Conservation (phyloP, 2,329 filamentous ascomycete species). For the Diplodia seriata region DNA sequence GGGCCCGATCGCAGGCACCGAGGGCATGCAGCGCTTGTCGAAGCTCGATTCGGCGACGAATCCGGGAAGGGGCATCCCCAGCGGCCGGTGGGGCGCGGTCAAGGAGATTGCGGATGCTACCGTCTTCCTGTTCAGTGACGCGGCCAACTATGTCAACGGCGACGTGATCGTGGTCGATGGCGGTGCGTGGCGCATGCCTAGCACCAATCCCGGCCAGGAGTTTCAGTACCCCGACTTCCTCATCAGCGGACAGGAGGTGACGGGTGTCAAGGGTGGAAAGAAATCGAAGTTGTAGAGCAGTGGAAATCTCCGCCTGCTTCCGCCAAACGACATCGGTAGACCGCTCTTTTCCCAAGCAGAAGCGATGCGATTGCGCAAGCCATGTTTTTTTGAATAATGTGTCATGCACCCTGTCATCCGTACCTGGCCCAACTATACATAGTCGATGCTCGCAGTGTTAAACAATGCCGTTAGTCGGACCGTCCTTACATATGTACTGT, state of each 20-base stretch:
- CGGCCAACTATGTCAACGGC: slow-evolving; percentile 86
- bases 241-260: slow-evolving; percentile 59
- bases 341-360: neutral
- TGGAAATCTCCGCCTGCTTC: neutral
- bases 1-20: slow-evolving; percentile 84
- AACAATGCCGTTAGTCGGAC: neutral
- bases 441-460: neutral
- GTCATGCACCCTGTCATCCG: neutral
- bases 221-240: slow-evolving; percentile 66
- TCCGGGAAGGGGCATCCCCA: slow-evolving; percentile 61
- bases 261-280: slow-evolving; percentile 65
- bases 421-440: neutral
- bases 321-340: neutral
- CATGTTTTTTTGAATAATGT: neutral
- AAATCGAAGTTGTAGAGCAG: slow-evolving; percentile 59
- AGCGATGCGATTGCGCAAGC: slow-evolving; percentile 27
- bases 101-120: slow-evolving; percentile 94
- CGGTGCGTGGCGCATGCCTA: slow-evolving; percentile 57
- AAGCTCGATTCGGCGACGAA: slow-evolving; percentile 43
- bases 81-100: slow-evolving; percentile 77
- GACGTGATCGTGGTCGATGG: slow-evolving; percentile 73
- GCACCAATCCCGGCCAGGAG: slow-evolving; percentile 46
- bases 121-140: slow-evolving; percentile 84
- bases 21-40: slow-evolving; percentile 60
- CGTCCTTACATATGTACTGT: neutral